Evolutionary conservation across 1,284 basidiomycete genomes (phyloP).

Genomic region (Austroboletus novae-zelandiae): DNA sequence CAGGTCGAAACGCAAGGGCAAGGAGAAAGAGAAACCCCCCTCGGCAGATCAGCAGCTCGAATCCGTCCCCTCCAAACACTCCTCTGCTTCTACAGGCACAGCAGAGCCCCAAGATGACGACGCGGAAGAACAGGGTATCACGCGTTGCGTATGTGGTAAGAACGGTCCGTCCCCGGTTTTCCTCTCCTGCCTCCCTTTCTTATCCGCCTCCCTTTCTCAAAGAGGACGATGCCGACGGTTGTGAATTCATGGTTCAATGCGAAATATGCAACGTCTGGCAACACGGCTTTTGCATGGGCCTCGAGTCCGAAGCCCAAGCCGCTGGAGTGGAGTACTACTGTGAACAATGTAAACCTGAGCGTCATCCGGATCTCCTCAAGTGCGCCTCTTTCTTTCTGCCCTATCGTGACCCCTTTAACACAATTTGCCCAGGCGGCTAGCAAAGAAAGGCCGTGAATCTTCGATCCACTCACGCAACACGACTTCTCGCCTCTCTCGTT

Average conservation of each 20-base stretch:
- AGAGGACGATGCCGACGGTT: constrained; percentile 74
- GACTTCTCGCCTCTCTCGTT: constrained; percentile 63
- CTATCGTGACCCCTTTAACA: constrained; percentile 9
- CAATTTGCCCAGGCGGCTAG: constrained; percentile 48
- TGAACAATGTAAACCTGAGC: constrained; percentile 88
- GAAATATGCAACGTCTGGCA: constrained; percentile 98
- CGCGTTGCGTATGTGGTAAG: constrained; percentile 92
- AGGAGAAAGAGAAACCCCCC: constrained; percentile 34
- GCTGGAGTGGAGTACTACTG: constrained; percentile 87
- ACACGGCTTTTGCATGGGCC: constrained; percentile 96
- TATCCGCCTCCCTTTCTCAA: constrained; percentile 31
- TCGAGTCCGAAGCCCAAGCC: constrained; percentile 80
- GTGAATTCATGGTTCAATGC: constrained; percentile 96
- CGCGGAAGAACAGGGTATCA: constrained; percentile 81
- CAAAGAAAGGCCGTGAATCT: constrained; percentile 61
- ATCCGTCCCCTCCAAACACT: constrained; percentile 25
- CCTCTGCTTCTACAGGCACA: constrained; percentile 35
- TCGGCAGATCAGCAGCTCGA: constrained; percentile 26
- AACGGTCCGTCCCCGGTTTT: constrained; percentile 58
- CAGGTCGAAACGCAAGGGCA: constrained; percentile 36
- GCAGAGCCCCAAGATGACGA: constrained; percentile 45
- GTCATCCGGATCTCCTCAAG: constrained; percentile 78
- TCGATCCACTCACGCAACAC: constrained; percentile 56
- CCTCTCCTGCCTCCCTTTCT: constrained; percentile 7
- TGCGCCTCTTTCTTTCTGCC: constrained; percentile 37